These are phyloP conservation scores for Solanum paucissectum DNA, from an alignment of 257 asterid species.

Conservation along the genomic window DNA sequence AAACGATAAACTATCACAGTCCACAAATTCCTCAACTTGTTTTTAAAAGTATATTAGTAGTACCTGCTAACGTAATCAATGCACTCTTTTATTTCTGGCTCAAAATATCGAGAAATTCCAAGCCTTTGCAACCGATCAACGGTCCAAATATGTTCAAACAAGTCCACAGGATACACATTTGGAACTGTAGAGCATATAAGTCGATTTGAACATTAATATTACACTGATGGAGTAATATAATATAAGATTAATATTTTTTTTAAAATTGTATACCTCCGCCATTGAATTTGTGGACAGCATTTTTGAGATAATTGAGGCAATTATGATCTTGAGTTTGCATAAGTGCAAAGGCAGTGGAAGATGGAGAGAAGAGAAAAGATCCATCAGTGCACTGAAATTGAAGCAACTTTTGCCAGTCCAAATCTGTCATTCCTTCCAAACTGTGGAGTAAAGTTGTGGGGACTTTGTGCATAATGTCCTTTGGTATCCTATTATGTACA, in stretches of 20 bases:
- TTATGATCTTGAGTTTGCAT: conserved; percentile 57
- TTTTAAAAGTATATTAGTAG: neutral
- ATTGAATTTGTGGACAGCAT: conserved; percentile 37
- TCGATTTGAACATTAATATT: neutral
- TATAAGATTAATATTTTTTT: too few relatives aligned
- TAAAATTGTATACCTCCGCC: conserved; percentile 57
- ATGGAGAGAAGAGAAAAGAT: conserved; percentile 84
- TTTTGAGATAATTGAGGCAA: conserved; percentile 50
- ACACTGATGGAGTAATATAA: neutral
- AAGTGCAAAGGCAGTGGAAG: conserved; percentile 84
- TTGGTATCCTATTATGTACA: conserved; percentile 52
- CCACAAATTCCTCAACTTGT: neutral
- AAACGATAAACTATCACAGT: neutral
- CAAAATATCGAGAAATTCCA: conserved; percentile 65
- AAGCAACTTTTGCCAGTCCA: conserved; percentile 68
- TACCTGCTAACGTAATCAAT: conserved; percentile 55
- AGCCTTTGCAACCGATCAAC: conserved; percentile 68
- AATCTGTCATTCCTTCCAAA: conserved; percentile 72
- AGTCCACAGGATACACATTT: conserved; percentile 85
- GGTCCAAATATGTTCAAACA: conserved; percentile 83
- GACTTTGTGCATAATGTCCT: conserved; percentile 49
- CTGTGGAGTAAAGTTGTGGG: conserved; percentile 89
- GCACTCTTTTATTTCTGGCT: conserved; percentile 50
- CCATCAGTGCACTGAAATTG: conserved; percentile 56
- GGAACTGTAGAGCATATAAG: conserved; percentile 36